Conservation (phyloP, 2,329 filamentous ascomycete species). For the Alternaria longipes region DNA sequence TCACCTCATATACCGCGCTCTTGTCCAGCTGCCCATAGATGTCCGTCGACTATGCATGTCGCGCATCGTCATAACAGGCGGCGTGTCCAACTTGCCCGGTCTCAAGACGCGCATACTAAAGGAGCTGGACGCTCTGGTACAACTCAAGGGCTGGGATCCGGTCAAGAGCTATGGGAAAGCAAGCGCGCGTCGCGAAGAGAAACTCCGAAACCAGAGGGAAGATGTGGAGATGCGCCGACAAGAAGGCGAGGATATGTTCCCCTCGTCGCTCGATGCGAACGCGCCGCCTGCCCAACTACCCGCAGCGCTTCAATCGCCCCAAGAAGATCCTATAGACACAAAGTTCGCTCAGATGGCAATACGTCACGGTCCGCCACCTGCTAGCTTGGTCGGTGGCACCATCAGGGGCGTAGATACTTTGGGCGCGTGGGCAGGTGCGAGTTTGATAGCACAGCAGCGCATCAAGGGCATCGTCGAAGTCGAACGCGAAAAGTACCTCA, state of each 20-base stretch:
- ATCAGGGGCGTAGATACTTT: slow-evolving; percentile 74
- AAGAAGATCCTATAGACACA: slow-evolving; percentile 67
- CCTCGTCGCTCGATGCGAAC: slow-evolving; percentile 29
- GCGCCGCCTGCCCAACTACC: slow-evolving; percentile 23
- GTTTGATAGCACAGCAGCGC: slow-evolving; percentile 73
- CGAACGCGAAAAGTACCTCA: slow-evolving; percentile 75
- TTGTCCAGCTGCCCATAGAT: slow-evolving; percentile 81
- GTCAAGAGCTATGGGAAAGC: slow-evolving; percentile 75
- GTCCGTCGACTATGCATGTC: slow-evolving; percentile 87
- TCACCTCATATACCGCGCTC: slow-evolving; percentile 75
- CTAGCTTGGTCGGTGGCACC: slow-evolving; percentile 61
- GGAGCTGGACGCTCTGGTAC: slow-evolving; percentile 74
- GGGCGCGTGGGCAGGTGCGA: slow-evolving; percentile 78
- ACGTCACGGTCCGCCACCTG: slow-evolving; percentile 50
- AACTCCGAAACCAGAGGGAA: slow-evolving; percentile 35
- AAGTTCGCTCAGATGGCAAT: slow-evolving; percentile 63
- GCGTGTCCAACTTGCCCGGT: slow-evolving; percentile 79
- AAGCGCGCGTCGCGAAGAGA: slow-evolving; percentile 43
- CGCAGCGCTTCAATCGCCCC: slow-evolving; percentile 58
- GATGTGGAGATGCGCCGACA: slow-evolving; percentile 29
- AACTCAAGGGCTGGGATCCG: slow-evolving; percentile 77
- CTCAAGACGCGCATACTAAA: slow-evolving; percentile 79
- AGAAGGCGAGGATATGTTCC: slow-evolving; percentile 35
- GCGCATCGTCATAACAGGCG: slow-evolving; percentile 85
- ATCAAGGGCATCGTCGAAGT: slow-evolving; percentile 74